A percentile compares a stretch with the other conserved stretches of the same genome.
Evolutionary conservation across 345 rosid species (phyloP).

Genomic region (Eucalyptus curtisii): DNA sequence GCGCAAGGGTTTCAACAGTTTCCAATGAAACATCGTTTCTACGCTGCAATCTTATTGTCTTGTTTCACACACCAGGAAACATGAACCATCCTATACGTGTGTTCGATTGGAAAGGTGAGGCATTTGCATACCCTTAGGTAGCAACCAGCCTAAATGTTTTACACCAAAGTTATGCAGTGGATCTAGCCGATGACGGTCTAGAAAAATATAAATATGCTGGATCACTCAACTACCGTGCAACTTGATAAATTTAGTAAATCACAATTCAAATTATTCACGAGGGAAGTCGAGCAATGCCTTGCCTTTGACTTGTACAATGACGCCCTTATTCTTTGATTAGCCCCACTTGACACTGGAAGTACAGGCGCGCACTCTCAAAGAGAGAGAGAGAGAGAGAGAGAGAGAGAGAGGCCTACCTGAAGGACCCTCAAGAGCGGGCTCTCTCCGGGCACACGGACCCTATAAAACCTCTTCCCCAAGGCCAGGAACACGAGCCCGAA

Average conservation of each 20-base stretch:
- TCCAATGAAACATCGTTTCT: background rate
- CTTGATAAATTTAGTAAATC: background rate
- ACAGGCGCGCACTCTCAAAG: background rate
- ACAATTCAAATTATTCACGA: background rate
- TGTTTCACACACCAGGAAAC: background rate
- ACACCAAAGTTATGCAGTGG: background rate
- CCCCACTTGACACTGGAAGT: background rate
- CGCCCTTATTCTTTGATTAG: background rate
- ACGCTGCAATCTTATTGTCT: background rate
- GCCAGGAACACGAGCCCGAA: conserved; percentile 4
- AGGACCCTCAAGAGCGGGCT: conserved; percentile 11
- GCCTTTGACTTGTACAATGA: background rate
- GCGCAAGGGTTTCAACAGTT: background rate
- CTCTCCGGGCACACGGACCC: conserved; percentile 11
- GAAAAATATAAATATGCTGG: background rate
- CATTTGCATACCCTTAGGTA: background rate
- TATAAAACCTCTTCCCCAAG: conserved; percentile 6
- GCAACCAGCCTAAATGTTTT: background rate
- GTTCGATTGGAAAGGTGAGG: background rate
- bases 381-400: background rate
- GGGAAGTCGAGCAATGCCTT: background rate
- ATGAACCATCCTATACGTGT: background rate
- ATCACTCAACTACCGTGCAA: background rate
- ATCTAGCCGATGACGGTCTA: background rate
- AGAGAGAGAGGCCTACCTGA: background rate